Evolutionary conservation across 495 filamentous ascomycete genomes (phyloP).

Genomic region (Neurospora cerealis): DNA sequence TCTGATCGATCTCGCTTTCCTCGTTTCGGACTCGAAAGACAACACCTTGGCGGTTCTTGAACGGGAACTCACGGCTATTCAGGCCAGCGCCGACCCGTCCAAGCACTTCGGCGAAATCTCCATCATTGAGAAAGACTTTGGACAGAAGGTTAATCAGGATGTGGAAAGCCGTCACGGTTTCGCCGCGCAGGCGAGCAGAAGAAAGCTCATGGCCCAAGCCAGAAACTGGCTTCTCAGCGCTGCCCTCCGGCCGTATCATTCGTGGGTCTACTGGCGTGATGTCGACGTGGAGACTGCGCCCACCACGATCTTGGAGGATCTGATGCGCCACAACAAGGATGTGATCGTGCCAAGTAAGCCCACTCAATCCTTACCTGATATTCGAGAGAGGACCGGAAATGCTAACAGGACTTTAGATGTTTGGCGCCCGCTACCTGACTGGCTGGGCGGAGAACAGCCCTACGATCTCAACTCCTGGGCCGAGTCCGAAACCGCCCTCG

Average conservation of each 20-base stretch:
- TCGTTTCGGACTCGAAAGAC: conserved; percentile 97
- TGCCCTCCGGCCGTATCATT: conserved; percentile 86
- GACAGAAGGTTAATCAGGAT: conserved; percentile 95
- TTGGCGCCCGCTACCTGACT: conserved; percentile 96
- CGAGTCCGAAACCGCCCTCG: conserved; percentile 93
- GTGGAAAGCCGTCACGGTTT: conserved; percentile 97
- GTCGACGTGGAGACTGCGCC: conserved; percentile 97
- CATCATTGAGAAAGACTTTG: conserved; percentile 98
- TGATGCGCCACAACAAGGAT: conserved; percentile 99
- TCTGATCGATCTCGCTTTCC: conserved; percentile 89
- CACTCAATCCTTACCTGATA: background rate
- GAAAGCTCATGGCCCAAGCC: conserved; percentile 97
- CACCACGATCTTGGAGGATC: conserved; percentile 88
- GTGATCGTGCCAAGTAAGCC: conserved; percentile 97
- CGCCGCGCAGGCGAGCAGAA: conserved; percentile 83
- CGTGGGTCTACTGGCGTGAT: conserved; percentile 99
- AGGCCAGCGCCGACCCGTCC: conserved; percentile 63
- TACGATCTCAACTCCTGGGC: conserved; percentile 99
- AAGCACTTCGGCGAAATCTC: conserved; percentile 93
- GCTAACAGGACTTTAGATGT: conserved; percentile 55
- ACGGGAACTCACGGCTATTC: conserved; percentile 66
- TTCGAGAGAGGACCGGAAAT: background rate
- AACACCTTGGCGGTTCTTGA: conserved; percentile 69
- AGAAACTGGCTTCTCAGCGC: conserved; percentile 96
- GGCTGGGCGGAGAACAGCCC: conserved; percentile 97